A percentile compares a stretch with the other conserved stretches of the same genome.
Conservation (phyloP, 768 basidiomycete species). For the Galerina marginata region DNA sequence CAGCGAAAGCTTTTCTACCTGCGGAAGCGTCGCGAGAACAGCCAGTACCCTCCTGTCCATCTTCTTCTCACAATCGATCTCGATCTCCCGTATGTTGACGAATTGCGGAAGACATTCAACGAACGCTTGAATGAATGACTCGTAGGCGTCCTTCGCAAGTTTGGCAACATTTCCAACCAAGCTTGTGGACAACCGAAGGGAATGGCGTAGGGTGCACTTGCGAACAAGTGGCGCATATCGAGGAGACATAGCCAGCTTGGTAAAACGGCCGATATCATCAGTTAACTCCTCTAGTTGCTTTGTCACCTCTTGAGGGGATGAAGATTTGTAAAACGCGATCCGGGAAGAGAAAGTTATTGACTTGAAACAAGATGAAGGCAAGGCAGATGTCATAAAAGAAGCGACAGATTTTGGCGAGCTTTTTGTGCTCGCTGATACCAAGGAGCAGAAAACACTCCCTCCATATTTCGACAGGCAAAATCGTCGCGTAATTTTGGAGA, state of each 20-base stretch:
- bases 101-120: not conserved
- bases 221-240: not conserved
- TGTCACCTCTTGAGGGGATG: not conserved
- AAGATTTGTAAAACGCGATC: not conserved
- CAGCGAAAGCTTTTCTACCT: no score
- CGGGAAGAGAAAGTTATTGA: not conserved
- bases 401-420: not conserved
- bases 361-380: conserved; percentile 1
- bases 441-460: conserved; percentile 8
- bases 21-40: no score
- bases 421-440: not conserved
- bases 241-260: no score
- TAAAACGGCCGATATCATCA: not conserved
- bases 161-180: not conserved
- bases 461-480: conserved; percentile 5
- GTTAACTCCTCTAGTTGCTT: not conserved
- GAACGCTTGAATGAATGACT: not conserved
- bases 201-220: not conserved
- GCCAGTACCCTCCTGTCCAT: not conserved
- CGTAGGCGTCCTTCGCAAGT: not conserved
- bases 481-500: not conserved
- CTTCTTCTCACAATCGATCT: not conserved
- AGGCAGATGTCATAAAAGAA: conserved; percentile 5
- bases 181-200: not conserved
- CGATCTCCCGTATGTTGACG: not conserved